Evolutionary conservation across 1,139 yeast species (phyloP), one percentile per base, ranked within the genome.

Genomic region (Suhomyces kunorum): DNA sequence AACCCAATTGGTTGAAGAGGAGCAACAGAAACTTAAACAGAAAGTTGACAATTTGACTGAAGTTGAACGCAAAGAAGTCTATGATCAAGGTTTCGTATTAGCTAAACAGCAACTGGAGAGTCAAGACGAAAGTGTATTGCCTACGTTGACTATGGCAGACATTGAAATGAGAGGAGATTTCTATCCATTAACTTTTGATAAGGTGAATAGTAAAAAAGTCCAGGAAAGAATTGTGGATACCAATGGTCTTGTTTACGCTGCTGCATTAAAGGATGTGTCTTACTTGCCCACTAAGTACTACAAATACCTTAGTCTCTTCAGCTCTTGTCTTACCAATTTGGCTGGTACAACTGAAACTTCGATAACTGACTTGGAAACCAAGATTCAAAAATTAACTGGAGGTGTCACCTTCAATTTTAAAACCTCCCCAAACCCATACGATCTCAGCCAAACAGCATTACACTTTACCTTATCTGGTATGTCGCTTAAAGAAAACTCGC

Each of bases 351-450:
- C 66, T 4, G 57, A 64, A 6, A 81, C 83, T 42, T 61, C 84
- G 1, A 87, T 87, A 75, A 86, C 89, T 14, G 85, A 82, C 32
- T 75, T 92, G 45, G 98, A 92, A 58, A 89, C 92, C 46, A 80
- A 81, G 39, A 89, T 94, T 48, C 87, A 84, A 55, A 71, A 83
- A 38, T 73, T 76, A 45, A 89, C 98, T 1, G 98, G 98, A 16
- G 97, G 98, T 0, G 63, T 92, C 14, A 66, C 79, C 2, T 77
- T 89, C 18, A 71, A 77, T 18, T 68, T 81, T 13, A 71, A 76
- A 46, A 78, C 81, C 4, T 71, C 75, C 33, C 70, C 85, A 3
- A 73, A 81, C 37, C 87, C 90, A 2, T 60, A 54, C 44, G 62
- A 78, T 50, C 63, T 78, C 8, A 52, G 58, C 20, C 60, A 67